Base-by-base conservation (phyloP, 495 filamentous ascomycete species). In the Copromyces sp. region DNA sequence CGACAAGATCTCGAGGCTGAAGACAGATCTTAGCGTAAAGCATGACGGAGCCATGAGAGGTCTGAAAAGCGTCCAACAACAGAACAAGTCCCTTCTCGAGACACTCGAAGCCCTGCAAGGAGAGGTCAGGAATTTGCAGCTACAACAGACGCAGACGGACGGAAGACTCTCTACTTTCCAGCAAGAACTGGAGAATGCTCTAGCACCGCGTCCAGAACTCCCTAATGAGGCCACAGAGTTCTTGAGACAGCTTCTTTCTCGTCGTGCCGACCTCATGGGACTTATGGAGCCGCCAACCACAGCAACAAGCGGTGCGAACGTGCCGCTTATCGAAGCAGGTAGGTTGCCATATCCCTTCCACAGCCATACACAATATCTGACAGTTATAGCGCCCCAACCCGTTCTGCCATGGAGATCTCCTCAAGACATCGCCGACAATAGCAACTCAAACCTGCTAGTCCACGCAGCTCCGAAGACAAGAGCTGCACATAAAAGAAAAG, bases 41-140 rank as follows among this genome's bases (percentile, higher is more conserved):
- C 72, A 70, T 5, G 73, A 68, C 11, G 37, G 29, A 4, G 65
- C 68, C 29, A 37, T 74, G 3, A n/a, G 45, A 7, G 75, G 75
- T 2, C 65, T 74, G n/a, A 68, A 35, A 5, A 17, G 37, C 14
- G 37, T 75, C n/a, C 77, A 72, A 20, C 59, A 77, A 4, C 72
- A 78, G 37, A 73, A 70, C 16, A 40, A 59, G 24, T 45, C 68
- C 14, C 70, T 73, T 0, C 69, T 78, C 2, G 71, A 75, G 37
- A 72, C 44, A 59, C 59, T 79, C 6, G 71, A 75, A 24, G 42
- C 39, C 11, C 41, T 80, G 7, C 73, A 74, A 40, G 74, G 16
- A 6, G 77, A 79, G 72, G 11, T 80, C 40, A 39, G 35, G 35
- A 71, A 70, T 14, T 9, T 76, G 29, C 72, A 70, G 42, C 73